Base-by-base conservation (phyloP, 163 green algal species). In the Volvox carteri region DNA sequence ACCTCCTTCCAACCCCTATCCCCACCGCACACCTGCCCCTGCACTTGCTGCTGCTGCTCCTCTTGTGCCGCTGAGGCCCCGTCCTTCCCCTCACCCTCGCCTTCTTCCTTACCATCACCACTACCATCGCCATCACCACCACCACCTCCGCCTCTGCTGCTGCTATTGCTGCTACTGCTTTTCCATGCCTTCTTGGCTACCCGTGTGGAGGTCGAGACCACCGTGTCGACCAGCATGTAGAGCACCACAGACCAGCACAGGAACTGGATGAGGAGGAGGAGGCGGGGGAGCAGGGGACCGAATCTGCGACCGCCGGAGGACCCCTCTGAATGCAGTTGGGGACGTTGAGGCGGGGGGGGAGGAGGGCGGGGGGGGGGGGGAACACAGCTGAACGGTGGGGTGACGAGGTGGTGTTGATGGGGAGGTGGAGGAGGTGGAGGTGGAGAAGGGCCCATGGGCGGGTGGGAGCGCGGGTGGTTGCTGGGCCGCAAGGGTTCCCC, bases 231-330 rank as follows among this genome's bases (percentile, higher is more conserved):
- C 50, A 88, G 50, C 83, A 88, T 75, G 68, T 75, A 81, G 11
- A 88, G 83, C 16, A 88, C 83, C 11, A 44, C 35, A n/a, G 68
- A 73, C 83, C 83, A 88, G 50, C 65, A 77, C 21, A 88, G 46
- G 48, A 88, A 74, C 68, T 81, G 83, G 4, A 88, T 25, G 0
- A 73, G 12, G 2, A 81, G 9, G n/a, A 88, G 83, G 0, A 74
- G 4, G 35, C 83, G 83, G 4, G 83, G 70, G 35, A 87, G 58
- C 62, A 78, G 67, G 39, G 46, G 28, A 33, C 68, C 83, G 68
- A 73, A 81, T 46, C 83, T 33, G 30, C 81, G 33, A 25, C 54
- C 80, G n/a, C 65, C 62, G 46, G 21, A 70, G 48, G 75, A 79
- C 8, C 65, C 81, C 62, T 60, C 56, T 41, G 58, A 42, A 39